Evolutionary conservation across 1,139 yeast genomes (phyloP).

Genomic region (Kodamaea plutei): DNA sequence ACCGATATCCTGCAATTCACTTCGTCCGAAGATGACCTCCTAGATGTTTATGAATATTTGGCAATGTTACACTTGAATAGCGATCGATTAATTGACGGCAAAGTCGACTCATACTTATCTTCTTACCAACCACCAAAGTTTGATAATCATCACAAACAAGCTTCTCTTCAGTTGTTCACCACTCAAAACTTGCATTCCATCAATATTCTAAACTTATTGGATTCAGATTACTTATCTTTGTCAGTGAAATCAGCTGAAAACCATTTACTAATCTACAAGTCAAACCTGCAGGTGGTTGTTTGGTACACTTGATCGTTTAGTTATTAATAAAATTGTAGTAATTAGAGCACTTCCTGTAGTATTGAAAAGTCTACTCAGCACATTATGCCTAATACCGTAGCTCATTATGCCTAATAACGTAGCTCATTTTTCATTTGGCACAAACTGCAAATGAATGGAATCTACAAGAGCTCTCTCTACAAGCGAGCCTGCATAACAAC

Average conservation of each 20-base stretch:
- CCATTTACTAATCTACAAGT: no score
- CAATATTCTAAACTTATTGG: background rate
- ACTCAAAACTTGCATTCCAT: background rate
- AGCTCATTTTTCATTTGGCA: no score
- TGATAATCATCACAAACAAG: background rate
- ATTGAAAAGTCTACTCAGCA: no score
- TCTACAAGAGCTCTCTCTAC: no score
- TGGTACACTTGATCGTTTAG: no score
- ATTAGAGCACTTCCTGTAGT: no score
- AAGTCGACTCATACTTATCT: conserved; percentile 14
- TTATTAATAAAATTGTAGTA: no score
- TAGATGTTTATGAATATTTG: conserved; percentile 18
- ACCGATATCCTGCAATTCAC: background rate
- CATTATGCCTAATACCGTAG: no score
- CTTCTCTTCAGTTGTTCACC: background rate
- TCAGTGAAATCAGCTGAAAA: background rate
- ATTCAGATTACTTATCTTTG: background rate
- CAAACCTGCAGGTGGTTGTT: no score
- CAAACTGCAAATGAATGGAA: no score
- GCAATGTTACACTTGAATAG: conserved; percentile 17
- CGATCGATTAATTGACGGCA: conserved; percentile 12
- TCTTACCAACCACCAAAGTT: conserved; percentile 8
- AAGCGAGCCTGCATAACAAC: no score
- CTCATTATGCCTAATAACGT: no score
- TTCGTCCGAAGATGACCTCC: conserved; percentile 4